Conservation (phyloP, 805 yeast genomes). For the Saccharomycopsis javanensis region DNA sequence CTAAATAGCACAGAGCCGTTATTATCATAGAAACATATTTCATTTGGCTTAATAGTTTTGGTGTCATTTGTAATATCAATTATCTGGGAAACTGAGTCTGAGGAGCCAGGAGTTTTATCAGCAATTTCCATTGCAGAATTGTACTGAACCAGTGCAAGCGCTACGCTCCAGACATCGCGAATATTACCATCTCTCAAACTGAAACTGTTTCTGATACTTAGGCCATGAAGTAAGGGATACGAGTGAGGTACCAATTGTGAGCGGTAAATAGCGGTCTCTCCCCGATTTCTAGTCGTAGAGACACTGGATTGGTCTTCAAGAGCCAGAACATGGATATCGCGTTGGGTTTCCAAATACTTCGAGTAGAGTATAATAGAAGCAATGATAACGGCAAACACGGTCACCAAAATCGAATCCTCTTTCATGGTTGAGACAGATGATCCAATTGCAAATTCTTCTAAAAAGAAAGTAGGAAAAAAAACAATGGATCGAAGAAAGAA, state of each 20-base stretch:
- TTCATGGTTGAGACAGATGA: neutral
- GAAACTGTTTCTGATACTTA: slow-evolving; percentile 44
- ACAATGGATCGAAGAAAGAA: too few relatives aligned
- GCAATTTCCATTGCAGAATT: neutral
- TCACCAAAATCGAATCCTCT: neutral
- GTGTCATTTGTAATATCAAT: neutral
- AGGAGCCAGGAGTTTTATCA: neutral
- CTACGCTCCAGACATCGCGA: slow-evolving; percentile 45
- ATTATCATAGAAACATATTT: slow-evolving; percentile 2
- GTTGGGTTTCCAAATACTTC: slow-evolving; percentile 18
- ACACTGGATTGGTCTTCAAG: slow-evolving; percentile 40
- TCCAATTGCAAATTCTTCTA: too few relatives aligned
- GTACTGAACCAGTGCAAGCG: slow-evolving; percentile 12
- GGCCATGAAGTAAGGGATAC: slow-evolving; percentile 44
- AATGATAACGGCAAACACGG: neutral
- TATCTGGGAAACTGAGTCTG: neutral
- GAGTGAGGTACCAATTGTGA: slow-evolving; percentile 57
- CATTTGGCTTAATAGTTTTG: slow-evolving; percentile 18
- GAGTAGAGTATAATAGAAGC: slow-evolving; percentile 7
- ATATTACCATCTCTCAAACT: slow-evolving; percentile 50
- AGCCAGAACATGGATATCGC: slow-evolving; percentile 12
- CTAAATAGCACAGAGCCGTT: slow-evolving; percentile 4
- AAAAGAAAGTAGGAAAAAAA: too few relatives aligned
- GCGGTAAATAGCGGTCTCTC: slow-evolving; percentile 55
- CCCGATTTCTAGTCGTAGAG: slow-evolving; percentile 41